phyloP scores from a whole-genome alignment of 2,329 filamentous ascomycete genomes.

The Colletotrichum scovillei region DNA sequence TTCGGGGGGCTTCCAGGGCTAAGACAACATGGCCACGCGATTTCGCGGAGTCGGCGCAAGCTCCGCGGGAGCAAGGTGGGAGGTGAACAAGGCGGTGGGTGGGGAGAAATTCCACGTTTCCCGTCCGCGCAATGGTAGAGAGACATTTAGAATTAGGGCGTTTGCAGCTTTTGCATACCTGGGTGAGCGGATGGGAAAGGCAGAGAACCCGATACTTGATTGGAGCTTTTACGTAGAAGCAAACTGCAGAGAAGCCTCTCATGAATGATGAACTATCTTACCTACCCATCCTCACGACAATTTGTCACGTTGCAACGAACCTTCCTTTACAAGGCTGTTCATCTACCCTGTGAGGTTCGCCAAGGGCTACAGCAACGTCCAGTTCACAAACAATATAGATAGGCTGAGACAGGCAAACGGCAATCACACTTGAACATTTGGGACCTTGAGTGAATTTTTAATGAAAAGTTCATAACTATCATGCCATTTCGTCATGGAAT shows the following conservation, averaged over 20 bases:
- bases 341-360: not conserved
- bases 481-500: conserved; percentile 40
- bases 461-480: conserved; percentile 36
- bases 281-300: not conserved
- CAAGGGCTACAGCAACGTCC: not conserved
- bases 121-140: not conserved
- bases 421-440: not conserved
- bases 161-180: conserved; percentile 1
- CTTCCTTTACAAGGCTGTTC: not conserved
- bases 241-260: not conserved
- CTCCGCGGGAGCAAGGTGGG: not conserved
- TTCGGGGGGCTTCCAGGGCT: not conserved
- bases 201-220: not conserved
- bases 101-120: not conserved
- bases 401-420: not conserved
- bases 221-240: not conserved
- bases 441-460: not conserved
- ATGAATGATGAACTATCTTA: conserved; percentile 18
- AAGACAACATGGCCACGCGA: not conserved
- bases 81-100: not conserved
- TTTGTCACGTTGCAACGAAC: not conserved
- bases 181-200: not conserved
- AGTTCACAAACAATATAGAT: not conserved
- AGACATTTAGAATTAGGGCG: conserved; percentile 12
- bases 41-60: too few species aligned